phyloP scores from a whole-genome alignment of 345 rosid species.

The Eucalyptus guilfoylei region DNA sequence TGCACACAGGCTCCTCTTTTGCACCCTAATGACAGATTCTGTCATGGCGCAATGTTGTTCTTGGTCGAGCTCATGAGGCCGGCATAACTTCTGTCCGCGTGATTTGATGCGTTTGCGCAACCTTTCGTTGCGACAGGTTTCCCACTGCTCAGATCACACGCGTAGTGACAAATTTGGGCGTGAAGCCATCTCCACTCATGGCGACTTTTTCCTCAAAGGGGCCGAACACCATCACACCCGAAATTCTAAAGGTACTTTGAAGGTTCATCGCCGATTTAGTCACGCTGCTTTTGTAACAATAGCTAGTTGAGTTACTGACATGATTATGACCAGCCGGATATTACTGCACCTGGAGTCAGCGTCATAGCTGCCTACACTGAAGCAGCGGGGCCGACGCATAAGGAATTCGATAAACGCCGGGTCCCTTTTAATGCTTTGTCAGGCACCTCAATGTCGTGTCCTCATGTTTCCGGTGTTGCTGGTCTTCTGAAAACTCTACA shows the following conservation, averaged over 20 bases:
- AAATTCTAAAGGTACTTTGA: conserved; percentile 46
- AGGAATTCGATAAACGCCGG: conserved; percentile 38
- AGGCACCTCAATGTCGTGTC: conserved; percentile 91
- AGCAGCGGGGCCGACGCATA: conserved; percentile 41
- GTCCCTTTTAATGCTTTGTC: conserved; percentile 36
- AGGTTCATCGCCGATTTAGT: not conserved
- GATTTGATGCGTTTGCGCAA: not conserved
- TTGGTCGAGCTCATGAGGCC: not conserved
- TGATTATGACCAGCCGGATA: conserved; percentile 37
- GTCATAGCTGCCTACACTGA: conserved; percentile 65
- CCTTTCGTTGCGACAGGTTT: conserved; percentile 4
- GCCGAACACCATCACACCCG: conserved; percentile 46
- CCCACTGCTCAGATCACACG: conserved; percentile 46
- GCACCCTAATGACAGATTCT: not conserved
- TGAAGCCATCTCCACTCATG: conserved; percentile 61
- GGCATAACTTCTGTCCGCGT: not conserved
- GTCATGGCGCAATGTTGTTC: not conserved
- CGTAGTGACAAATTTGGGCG: conserved; percentile 16
- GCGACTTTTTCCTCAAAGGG: conserved; percentile 79
- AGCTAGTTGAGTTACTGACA: not conserved
- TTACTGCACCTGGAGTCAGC: conserved; percentile 81
- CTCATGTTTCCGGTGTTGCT: conserved; percentile 68
- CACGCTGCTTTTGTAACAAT: not conserved
- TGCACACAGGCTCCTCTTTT: not conserved
- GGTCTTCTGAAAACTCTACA: conserved; percentile 67